Base-by-base conservation (phyloP, 176 grass and related monocot genomes). In the Panicum miliaceum region DNA sequence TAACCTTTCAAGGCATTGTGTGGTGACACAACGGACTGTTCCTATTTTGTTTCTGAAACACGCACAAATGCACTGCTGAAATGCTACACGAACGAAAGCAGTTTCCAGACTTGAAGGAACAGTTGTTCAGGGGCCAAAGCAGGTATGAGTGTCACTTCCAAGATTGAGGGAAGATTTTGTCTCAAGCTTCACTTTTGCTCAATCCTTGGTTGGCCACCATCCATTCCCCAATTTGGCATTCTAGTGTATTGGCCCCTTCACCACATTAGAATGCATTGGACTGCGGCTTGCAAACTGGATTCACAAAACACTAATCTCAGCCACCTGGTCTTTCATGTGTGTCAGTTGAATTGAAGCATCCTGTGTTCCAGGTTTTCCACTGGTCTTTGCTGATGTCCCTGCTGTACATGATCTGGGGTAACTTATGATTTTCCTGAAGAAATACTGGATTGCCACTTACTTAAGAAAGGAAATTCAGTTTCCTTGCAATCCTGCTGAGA, bases 31-130 rank as follows among this genome's bases (percentile, higher is more conserved):
- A 71, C n/a, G 68, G 68, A 13, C 12, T 71, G 12, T 18, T 48
- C 68, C 43, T 72, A 14, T 72, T 72, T 72, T 48, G 4, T n/a
- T n/a, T 72, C 25, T 48, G 23, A 72, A 72, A 48, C 8, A 23
- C 1, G 23, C 23, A 72, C 23, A 72, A 7, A 27, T 27, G 29
- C 8, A 72, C n/a, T 48, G 25, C 68, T 71, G 41, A 71, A 46
- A 26, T 46, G 41, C 42, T 26, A 8, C 68, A 26, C 5, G n/a
- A 46, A 46, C 0, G 0, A 71, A 26, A 72, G 8, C 45, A 18
- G 7, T 72, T 72, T 72, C 43, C 43, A 72, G 43, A 29, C 46
- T 48, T 48, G 7, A 62, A 62, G 59, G 25, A 27, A 62, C 12
- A 13, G 54, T 12, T 62, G 59, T 5, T 60, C 6, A 27, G 23